Conservation (phyloP, 78 protist genomes). For the Guillardia theta region DNA sequence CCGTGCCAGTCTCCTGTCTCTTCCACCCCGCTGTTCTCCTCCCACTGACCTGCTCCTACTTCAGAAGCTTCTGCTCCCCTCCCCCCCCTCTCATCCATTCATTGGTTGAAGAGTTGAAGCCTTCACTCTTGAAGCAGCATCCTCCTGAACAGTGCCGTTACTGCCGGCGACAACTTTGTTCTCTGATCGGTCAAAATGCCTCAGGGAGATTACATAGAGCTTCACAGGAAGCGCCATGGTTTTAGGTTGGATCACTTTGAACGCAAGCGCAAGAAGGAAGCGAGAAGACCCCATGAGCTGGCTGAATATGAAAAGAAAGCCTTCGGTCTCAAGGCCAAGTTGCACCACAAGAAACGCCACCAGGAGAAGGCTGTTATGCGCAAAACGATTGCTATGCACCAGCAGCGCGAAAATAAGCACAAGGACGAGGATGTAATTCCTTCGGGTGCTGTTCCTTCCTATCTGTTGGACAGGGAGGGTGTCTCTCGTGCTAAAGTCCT, state of each 20-base stretch:
- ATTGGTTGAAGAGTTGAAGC: too few species aligned
- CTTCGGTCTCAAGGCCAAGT: conserved; percentile 92
- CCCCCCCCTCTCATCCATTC: too few species aligned
- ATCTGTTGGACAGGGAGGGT: conserved; percentile 93
- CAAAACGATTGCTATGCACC: conserved; percentile 85
- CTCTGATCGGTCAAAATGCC: conserved; percentile 82
- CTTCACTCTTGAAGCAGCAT: too few species aligned
- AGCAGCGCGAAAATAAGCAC: conserved; percentile 84
- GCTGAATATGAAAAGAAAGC: conserved; percentile 86
- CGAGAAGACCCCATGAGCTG: conserved; percentile 83
- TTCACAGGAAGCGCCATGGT: conserved; percentile 82
- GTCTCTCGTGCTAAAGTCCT: conserved; percentile 91
- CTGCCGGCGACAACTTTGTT: too few species aligned
- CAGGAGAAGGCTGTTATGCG: conserved; percentile 94
- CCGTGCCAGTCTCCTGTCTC: too few species aligned
- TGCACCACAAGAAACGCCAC: conserved; percentile 87
- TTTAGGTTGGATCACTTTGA: not conserved
- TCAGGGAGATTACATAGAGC: conserved; percentile 94
- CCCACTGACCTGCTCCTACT: too few species aligned
- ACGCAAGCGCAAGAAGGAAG: conserved; percentile 88
- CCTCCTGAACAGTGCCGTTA: too few species aligned
- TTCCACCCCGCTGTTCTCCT: too few species aligned
- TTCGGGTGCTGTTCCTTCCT: conserved; percentile 97
- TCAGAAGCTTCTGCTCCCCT: too few species aligned
- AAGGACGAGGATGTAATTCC: conserved; percentile 73